A percentile compares a stretch with the other conserved stretches of the same genome.
phyloP scores from a whole-genome alignment of 1,284 basidiomycete species.

The Puccinia triticina region DNA sequence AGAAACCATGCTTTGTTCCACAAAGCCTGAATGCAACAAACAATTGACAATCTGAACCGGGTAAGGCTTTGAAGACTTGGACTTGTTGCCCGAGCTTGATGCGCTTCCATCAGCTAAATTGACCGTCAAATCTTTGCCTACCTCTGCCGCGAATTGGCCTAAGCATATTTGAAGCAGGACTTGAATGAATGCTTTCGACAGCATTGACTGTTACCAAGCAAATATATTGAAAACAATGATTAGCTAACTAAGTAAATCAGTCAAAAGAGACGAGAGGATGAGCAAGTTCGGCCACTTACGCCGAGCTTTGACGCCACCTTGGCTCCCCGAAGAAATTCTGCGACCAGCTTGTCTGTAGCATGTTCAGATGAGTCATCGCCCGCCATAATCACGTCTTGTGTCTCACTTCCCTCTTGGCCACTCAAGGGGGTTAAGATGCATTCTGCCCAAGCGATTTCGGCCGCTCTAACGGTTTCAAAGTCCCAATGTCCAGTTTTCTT shows the following conservation, averaged over 20 bases:
- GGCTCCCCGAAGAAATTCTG: background rate
- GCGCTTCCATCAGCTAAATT: background rate
- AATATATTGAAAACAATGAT: background rate
- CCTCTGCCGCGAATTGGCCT: background rate
- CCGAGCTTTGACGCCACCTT: background rate
- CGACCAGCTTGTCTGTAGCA: background rate
- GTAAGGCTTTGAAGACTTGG: background rate
- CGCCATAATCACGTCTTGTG: background rate
- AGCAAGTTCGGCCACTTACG: background rate
- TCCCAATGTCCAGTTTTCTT: slow-evolving; percentile 4
- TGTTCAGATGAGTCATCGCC: background rate
- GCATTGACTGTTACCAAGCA: slow-evolving; percentile 12
- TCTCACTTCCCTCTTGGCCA: background rate
- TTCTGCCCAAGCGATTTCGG: slow-evolving; percentile 26
- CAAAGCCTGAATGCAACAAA: slow-evolving; percentile 29
- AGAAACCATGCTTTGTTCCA: slow-evolving; percentile 30
- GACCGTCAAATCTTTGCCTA: background rate
- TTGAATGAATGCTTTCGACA: slow-evolving; percentile 24
- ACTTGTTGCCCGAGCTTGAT: background rate
- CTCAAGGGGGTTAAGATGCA: slow-evolving; percentile 3
- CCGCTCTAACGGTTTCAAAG: background rate
- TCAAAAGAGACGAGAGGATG: background rate
- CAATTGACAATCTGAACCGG: slow-evolving; percentile 30
- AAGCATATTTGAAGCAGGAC: slow-evolving; percentile 26
- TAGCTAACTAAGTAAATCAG: background rate